Evolutionary conservation across 148 eudicot genomes (phyloP), one percentile per base, ranked within the genome.

Genomic region (Drosera capensis): DNA sequence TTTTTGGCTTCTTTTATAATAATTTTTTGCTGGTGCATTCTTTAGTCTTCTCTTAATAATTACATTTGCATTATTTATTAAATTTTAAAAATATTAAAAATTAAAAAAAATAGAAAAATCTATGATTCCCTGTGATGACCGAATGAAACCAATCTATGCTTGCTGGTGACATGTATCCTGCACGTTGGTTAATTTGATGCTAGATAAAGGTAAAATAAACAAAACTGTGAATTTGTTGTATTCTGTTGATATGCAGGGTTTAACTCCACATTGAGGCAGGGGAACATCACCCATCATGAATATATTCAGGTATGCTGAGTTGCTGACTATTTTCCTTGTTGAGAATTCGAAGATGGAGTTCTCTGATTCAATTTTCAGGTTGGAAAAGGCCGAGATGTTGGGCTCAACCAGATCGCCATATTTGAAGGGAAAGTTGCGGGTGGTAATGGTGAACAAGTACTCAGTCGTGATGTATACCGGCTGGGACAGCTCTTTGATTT

Each of bases 361-460:
- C 43, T 59, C 57, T 68, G 24, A 40, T 48, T 34, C 35, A 5
- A 31, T 59, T 45, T 45, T 39, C 77, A 87, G 94, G 99, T 92
- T 52, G 99, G 99, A 55, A 92, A 92, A 71, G 99, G 99, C 25
- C 64, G 99, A 64, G 99, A 92, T 72, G 99, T 92, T 25, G 95
- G 99, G 59, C 88, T 92, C 59, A 85, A 92, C 74, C 99, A 92
- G 58, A 92, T 92, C 55, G 99, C 99, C 19, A 22, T 92, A 18
- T 92, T 90, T 54, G 99, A 85, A 71, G 99, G 99, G 22, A 92
- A 92, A 70, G 99, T 92, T 61, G 95, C 99, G 46, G 86, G 99
- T 36, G 99, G 95, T 24, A 92, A 92, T 56, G 95, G 99, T 57
- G 99, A 92, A 71, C 99, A 92, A 81, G 90, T 92, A 62, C 88